These are phyloP conservation scores for Echinochloa phyllopogon DNA, from an alignment of 176 grass and related monocot genomes.

Conservation along the genomic window DNA sequence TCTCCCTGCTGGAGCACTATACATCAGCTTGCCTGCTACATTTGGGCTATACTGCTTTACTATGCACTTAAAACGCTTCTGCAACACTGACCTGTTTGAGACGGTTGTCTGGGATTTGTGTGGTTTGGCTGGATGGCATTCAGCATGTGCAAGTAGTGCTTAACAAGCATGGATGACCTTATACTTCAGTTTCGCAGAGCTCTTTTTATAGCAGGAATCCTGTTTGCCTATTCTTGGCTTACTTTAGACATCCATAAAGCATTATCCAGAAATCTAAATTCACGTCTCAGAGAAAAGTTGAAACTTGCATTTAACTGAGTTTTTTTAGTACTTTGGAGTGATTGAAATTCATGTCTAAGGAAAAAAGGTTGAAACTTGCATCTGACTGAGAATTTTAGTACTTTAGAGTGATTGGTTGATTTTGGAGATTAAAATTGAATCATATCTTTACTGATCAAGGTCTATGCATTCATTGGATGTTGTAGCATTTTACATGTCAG, in stretches of 20 bases:
- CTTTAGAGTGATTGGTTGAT: neutral
- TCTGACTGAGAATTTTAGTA: neutral
- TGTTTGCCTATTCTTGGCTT: neutral
- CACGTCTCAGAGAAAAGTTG: neutral
- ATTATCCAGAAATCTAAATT: neutral
- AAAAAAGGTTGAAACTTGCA: no score
- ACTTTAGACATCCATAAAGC: neutral
- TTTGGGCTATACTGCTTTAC: neutral
- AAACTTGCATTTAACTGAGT: no score
- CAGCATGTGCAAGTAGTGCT: neutral
- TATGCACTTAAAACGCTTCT: no score
- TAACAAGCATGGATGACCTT: no score
- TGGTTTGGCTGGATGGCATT: no score
- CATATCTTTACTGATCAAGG: neutral
- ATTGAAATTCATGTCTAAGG: no score
- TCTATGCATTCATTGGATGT: no score
- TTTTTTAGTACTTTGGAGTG: no score
- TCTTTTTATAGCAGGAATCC: neutral
- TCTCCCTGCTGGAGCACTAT: neutral
- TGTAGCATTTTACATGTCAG: no score
- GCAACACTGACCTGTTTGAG: no score
- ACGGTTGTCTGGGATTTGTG: no score
- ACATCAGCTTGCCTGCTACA: no score
- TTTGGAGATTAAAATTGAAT: neutral
- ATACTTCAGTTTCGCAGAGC: neutral